Percentiles rank a stretch among this genome's conserved stretches.
These are phyloP conservation scores for Pneumocystis canis DNA, from an alignment of 1,139 yeast genomes.

Conservation along the genomic window DNA sequence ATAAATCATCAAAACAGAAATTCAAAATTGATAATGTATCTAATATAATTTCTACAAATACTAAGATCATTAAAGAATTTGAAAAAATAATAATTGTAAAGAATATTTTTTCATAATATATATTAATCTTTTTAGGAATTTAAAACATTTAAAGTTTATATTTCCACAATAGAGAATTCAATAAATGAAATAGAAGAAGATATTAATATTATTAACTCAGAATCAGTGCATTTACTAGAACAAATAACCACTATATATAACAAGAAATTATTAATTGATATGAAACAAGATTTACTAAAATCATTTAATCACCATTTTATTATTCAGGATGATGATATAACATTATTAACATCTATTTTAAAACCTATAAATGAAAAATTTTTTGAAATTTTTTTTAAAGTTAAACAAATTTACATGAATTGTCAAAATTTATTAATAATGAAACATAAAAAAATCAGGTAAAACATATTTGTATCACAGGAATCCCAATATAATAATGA, in stretches of 20 bases:
- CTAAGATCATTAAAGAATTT: not conserved
- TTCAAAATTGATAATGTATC: not conserved
- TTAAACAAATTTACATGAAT: constrained; percentile 48
- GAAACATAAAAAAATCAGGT: constrained; percentile 51
- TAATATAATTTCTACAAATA: not conserved
- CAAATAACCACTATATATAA: not conserved
- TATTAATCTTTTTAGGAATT: not conserved
- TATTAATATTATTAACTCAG: not conserved
- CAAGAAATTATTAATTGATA: constrained; percentile 2
- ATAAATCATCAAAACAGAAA: not conserved
- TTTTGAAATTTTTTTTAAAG: constrained; percentile 45
- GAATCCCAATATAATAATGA: not conserved
- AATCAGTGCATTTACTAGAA: not conserved
- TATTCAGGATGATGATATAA: constrained; percentile 51
- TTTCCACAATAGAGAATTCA: not conserved
- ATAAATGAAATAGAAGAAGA: not conserved
- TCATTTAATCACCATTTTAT: constrained; percentile 55
- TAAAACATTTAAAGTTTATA: not conserved
- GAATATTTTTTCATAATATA: not conserved
- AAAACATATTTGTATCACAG: not conserved
- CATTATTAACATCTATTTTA: constrained; percentile 23
- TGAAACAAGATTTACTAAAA: constrained; percentile 42
- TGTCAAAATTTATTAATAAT: constrained; percentile 55
- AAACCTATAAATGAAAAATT: constrained; percentile 39
- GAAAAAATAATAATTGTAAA: constrained; percentile 1